A percentile compares a stretch with the other conserved stretches of the same genome.
Conservation (phyloP, 345 rosid genomes). For the Hibiscus tridactylites region DNA sequence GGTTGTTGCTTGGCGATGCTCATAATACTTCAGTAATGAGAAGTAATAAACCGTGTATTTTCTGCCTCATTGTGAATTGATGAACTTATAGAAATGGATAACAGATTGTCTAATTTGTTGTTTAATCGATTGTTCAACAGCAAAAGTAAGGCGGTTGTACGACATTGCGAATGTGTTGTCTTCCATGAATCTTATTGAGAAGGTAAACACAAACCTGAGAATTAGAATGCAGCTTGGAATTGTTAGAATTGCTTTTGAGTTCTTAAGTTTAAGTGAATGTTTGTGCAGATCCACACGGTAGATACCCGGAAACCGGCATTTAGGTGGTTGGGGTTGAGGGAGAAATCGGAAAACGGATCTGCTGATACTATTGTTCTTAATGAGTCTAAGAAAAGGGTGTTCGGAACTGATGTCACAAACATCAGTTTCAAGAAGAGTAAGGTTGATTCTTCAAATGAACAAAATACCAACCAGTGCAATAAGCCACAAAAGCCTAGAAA, state of each 20-base stretch:
- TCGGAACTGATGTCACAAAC: constrained; percentile 76
- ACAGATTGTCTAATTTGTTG: background rate
- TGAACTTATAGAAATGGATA: background rate
- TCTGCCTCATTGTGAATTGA: background rate
- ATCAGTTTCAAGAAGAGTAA: constrained; percentile 37
- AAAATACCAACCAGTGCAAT: constrained; percentile 13
- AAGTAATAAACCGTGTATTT: constrained; percentile 35
- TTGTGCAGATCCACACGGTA: constrained; percentile 62
- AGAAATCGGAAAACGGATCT: constrained; percentile 31
- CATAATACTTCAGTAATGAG: constrained; percentile 62
- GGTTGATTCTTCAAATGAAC: constrained; percentile 25
- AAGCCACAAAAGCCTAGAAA: constrained; percentile 30
- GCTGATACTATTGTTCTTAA: constrained; percentile 18
- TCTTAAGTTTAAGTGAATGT: background rate
- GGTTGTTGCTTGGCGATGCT: constrained; percentile 65
- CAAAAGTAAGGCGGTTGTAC: constrained; percentile 64
- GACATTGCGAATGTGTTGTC: constrained; percentile 50
- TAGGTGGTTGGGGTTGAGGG: constrained; percentile 72
- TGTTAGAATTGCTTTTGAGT: background rate
- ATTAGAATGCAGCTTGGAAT: background rate
- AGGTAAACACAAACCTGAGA: constrained; percentile 36
- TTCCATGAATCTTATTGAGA: constrained; percentile 79
- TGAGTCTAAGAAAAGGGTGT: constrained; percentile 53
- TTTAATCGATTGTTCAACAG: constrained; percentile 30
- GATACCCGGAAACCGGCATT: constrained; percentile 80